phyloP scores from a whole-genome alignment of 371 early-diverging fungal species.

The Mortierella sp. region DNA sequence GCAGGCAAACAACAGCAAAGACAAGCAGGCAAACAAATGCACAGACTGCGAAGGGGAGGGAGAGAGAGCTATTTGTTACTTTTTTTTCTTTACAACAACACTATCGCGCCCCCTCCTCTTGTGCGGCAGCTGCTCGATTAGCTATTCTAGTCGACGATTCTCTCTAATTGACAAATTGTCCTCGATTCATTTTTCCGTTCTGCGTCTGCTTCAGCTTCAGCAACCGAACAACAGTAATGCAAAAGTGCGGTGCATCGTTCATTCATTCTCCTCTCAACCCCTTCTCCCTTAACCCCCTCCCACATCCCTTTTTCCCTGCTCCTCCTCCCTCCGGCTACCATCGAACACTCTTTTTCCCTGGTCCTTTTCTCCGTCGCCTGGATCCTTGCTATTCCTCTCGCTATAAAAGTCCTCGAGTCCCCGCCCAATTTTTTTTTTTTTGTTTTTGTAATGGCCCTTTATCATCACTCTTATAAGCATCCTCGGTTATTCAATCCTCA shows the following conservation, averaged over 20 bases:
- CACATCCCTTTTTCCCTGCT: neutral
- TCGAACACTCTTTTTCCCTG: neutral
- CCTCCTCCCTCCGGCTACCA: neutral
- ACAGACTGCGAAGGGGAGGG: neutral
- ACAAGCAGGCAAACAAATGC: slow-evolving; percentile 1
- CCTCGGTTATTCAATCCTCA: neutral
- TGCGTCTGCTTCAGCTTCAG: too few relatives aligned
- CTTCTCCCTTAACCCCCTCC: neutral
- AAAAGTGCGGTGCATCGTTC: neutral
- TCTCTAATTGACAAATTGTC: too few relatives aligned
- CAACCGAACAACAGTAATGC: too few relatives aligned
- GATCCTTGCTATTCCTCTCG: neutral
- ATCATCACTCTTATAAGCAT: neutral
- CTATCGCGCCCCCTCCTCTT: too few relatives aligned
- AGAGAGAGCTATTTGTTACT: neutral
- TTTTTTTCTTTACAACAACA: neutral
- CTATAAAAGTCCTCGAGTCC: neutral
- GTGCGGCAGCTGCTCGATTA: too few relatives aligned
- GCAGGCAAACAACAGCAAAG: neutral
- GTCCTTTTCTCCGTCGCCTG: neutral
- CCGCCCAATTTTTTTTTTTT: neutral
- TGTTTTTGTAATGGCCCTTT: neutral
- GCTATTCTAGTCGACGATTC: too few relatives aligned
- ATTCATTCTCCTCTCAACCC: neutral
- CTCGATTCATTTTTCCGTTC: too few relatives aligned